Evolutionary conservation across 805 yeast species (phyloP).

Genomic region (Ogataea trehalophila): DNA sequence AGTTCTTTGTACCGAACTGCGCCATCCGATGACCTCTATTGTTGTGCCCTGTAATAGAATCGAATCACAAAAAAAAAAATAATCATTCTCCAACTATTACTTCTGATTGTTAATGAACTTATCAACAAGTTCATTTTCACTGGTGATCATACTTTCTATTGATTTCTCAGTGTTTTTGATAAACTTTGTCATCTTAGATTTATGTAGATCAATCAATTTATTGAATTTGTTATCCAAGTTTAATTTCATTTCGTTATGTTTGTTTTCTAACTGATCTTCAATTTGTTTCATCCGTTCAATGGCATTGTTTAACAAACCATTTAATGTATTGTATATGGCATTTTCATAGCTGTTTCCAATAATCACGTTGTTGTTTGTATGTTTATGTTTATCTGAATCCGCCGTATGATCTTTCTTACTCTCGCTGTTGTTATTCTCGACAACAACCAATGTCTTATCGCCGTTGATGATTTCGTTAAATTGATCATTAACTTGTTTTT

Average conservation of each 20-base stretch:
- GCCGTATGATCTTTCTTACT: not conserved
- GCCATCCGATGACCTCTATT: not conserved
- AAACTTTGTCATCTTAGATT: conserved; percentile 9
- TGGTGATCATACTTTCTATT: conserved; percentile 8
- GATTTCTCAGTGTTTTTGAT: conserved; percentile 7
- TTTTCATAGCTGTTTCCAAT: not conserved
- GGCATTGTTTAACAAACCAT: conserved; percentile 9
- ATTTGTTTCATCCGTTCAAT: conserved; percentile 12
- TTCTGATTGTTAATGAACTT: conserved; percentile 1
- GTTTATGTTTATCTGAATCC: not conserved
- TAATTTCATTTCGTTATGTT: conserved; percentile 8
- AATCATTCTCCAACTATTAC: not conserved
- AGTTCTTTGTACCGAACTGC: not conserved
- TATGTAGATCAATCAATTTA: conserved; percentile 9
- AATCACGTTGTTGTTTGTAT: not conserved
- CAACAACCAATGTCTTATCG: not conserved
- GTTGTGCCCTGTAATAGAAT: too few species aligned
- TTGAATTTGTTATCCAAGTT: conserved; percentile 13
- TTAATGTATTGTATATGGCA: not conserved
- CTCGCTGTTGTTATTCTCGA: not conserved
- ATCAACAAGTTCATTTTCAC: conserved; percentile 10
- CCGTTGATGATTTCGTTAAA: not conserved
- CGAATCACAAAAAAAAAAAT: not conserved
- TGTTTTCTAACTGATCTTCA: conserved; percentile 8
- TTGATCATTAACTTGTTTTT: not conserved